Percentiles rank a stretch among this genome's conserved stretches.
Conservation (phyloP, 257 asterid species). For the Lavandula angustifolia region DNA sequence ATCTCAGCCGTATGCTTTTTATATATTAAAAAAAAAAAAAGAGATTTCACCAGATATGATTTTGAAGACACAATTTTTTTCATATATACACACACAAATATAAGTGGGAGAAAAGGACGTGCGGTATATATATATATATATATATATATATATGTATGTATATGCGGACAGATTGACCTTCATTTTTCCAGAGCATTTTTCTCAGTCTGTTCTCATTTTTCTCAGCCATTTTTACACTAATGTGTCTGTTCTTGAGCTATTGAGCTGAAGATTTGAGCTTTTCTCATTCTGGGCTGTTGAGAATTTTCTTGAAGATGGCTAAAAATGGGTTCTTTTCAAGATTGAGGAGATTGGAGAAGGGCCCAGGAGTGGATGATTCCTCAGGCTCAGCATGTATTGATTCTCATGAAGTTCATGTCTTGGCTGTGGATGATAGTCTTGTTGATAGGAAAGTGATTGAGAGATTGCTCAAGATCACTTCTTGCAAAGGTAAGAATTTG, state of each 20-base stretch:
- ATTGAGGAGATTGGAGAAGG: slow-evolving; percentile 45
- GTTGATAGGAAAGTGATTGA: slow-evolving; percentile 69
- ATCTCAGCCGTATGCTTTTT: slow-evolving; percentile 53
- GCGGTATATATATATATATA: slow-evolving; percentile 22
- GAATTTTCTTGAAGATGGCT: slow-evolving; percentile 41
- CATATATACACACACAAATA: neutral
- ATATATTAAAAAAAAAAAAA: slow-evolving; percentile 48
- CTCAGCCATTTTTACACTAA: too few species aligned
- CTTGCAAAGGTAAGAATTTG: slow-evolving; percentile 55
- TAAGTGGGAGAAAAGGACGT: slow-evolving; percentile 39
- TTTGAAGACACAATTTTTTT: slow-evolving; percentile 39
- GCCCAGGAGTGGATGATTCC: slow-evolving; percentile 36
- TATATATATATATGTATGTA: slow-evolving; percentile 35
- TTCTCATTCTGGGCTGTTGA: too few species aligned
- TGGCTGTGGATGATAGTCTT: slow-evolving; percentile 70
- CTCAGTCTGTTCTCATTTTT: neutral
- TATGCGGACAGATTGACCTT: slow-evolving; percentile 51
- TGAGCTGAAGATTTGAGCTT: too few species aligned
- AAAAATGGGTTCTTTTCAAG: slow-evolving; percentile 57
- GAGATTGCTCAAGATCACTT: slow-evolving; percentile 61
- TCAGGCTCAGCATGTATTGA: slow-evolving; percentile 31
- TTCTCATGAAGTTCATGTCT: slow-evolving; percentile 59
- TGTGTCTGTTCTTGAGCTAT: too few species aligned
- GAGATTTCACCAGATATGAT: slow-evolving; percentile 71
- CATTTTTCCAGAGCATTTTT: slow-evolving; percentile 22